Percentiles rank a stretch among this genome's conserved stretches.
These are phyloP conservation scores for Dalbergia cultrata DNA, from an alignment of 306 rosid species.

Conservation along the genomic window DNA sequence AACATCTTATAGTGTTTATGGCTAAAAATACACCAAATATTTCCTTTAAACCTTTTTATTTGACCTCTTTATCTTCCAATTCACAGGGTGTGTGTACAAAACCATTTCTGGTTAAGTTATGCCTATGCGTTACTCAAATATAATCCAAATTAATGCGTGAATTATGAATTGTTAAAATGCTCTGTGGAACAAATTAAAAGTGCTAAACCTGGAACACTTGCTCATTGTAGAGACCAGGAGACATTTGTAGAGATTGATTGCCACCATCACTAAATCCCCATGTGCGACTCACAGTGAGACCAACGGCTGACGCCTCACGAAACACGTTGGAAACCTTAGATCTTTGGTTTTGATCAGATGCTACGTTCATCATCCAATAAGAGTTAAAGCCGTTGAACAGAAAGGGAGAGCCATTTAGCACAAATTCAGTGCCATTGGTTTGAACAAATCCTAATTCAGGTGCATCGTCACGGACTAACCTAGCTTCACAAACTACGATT, in stretches of 20 bases:
- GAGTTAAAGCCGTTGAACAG: constrained; percentile 69
- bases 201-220: constrained; percentile 50
- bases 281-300: constrained; percentile 64
- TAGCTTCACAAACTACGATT: constrained; percentile 39
- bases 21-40: no score
- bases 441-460: constrained; percentile 46
- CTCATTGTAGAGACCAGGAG: constrained; percentile 64
- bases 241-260: constrained; percentile 54
- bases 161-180: neutral
- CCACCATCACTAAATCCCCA: constrained; percentile 75
- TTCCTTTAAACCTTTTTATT: no score
- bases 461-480: neutral
- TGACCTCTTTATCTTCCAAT: no score
- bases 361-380: constrained; percentile 68
- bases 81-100: no score
- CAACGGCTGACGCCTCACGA: constrained; percentile 55
- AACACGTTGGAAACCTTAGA: constrained; percentile 56
- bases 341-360: constrained; percentile 55
- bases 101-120: no score
- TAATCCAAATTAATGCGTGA: neutral
- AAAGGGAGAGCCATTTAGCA: constrained; percentile 48
- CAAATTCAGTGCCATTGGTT: constrained; percentile 49
- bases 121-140: no score
- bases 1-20: no score
- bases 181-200: neutral